Evolutionary conservation across 768 basidiomycete species (phyloP), one percentile per base, ranked within the genome.

Genomic region (Cantharellus anzutake): DNA sequence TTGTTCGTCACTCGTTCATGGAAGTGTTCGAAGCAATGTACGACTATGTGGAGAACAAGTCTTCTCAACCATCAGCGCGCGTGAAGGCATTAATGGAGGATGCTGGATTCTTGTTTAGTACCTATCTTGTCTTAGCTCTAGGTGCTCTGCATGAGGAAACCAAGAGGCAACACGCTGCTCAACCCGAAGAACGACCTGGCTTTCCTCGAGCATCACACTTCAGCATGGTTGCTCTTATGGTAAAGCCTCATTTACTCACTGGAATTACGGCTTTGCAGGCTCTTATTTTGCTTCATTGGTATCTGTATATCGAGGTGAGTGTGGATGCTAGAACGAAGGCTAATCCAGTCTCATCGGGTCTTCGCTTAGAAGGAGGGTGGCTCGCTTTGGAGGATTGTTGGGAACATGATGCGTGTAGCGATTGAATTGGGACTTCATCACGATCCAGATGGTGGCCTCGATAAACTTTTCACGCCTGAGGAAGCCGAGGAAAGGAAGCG

Each of bases 181-280:
- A 72, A 67, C 70, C 5, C 59, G 57, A 1, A 74, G 73, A 53
- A 11, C 11, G 11, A 48, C 44, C 44, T 11, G 44, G 29, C 29
- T 91, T 86, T 86, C 88, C 87, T 5, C 79, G 79, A 44, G 83
- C 86, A 61, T 84, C 85, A 63, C 86, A 89, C 65, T 88, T 91
- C 69, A 88, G 89, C 68, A 82, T 86, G 62, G 76, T 83, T 40
- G 86, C 86, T 1, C 71, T 90, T 2, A 74, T 77, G 20, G 76
- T 87, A 64, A 89, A 91, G 67, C 84, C 86, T 4, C 85, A 91
- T 63, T 72, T 91, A 50, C 80, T 83, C 5, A 86, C 89, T 66
- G 87, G 86, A 3, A 78, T 89, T 50, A 80, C 82, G 3, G 86
- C 85, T 67, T 71, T 91, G 62, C 88, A 91, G 68, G 84, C 88